A percentile compares a stretch with the other conserved stretches of the same genome.
phyloP scores from a whole-genome alignment of 2,329 filamentous ascomycete species.

The Xylaria sp. region DNA sequence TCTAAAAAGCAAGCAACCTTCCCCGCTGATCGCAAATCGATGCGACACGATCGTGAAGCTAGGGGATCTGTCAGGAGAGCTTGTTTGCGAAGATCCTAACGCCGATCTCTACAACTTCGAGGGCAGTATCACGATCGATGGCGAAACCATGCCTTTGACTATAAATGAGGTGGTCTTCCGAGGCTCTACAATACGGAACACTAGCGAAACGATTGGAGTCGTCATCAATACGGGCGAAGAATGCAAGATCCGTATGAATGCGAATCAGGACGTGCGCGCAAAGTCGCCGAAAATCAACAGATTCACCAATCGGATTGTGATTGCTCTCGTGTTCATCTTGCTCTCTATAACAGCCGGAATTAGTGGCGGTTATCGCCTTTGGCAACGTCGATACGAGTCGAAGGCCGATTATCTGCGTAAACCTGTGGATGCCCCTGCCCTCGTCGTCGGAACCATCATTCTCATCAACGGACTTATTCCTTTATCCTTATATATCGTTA shows the following conservation, averaged over 20 bases:
- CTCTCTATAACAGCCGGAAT: conserved; percentile 77
- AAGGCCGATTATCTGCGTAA: conserved; percentile 79
- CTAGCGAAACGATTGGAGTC: conserved; percentile 71
- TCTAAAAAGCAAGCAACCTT: conserved; percentile 75
- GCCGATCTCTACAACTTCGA: conserved; percentile 79
- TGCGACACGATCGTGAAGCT: conserved; percentile 64
- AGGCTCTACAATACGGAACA: conserved; percentile 82
- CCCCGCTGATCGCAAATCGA: conserved; percentile 59
- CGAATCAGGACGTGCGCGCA: conserved; percentile 83
- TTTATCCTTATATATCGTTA: conserved; percentile 85
- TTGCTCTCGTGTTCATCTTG: conserved; percentile 82
- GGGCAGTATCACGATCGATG: conserved; percentile 66
- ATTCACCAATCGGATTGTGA: conserved; percentile 79
- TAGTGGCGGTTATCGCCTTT: conserved; percentile 82
- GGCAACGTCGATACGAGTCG: conserved; percentile 70
- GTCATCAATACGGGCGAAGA: conserved; percentile 91
- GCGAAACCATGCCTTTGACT: conserved; percentile 71
- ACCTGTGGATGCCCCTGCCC: conserved; percentile 74
- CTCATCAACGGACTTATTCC: conserved; percentile 98
- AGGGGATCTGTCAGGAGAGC: conserved; percentile 60
- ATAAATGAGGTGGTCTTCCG: conserved; percentile 84
- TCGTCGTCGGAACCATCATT: conserved; percentile 88
- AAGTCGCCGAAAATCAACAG: conserved; percentile 80
- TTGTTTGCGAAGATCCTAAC: conserved; percentile 79
- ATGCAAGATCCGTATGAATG: conserved; percentile 92